Conservation (phyloP, 2,329 filamentous ascomycete genomes). For the Aureobasidium sp. region DNA sequence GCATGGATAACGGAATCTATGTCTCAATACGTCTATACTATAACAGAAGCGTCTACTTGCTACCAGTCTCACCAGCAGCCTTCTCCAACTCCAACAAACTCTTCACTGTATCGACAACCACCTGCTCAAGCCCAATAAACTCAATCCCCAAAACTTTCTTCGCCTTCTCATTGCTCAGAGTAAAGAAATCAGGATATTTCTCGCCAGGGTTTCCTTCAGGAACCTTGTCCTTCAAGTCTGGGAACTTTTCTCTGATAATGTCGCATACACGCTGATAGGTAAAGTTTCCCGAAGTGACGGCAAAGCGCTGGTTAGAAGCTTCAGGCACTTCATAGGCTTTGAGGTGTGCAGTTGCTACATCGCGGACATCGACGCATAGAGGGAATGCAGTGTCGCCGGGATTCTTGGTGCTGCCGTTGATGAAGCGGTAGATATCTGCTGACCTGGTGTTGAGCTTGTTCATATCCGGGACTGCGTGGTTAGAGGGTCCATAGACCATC, state of each 20-base stretch:
- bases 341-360: constrained; percentile 29
- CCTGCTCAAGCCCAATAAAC: constrained; percentile 52
- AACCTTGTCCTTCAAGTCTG: constrained; percentile 32
- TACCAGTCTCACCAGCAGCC: not conserved
- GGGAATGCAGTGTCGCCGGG: not conserved
- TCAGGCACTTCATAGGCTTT: constrained; percentile 25
- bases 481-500: not conserved
- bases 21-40: no score
- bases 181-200: constrained; percentile 34
- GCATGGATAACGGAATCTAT: no score
- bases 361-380: constrained; percentile 27
- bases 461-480: not conserved
- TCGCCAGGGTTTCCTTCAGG: constrained; percentile 24
- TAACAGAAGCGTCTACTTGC: not conserved
- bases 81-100: constrained; percentile 28
- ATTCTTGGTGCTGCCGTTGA: not conserved
- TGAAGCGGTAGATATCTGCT: constrained; percentile 21
- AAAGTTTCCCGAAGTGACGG: constrained; percentile 50
- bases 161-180: constrained; percentile 24
- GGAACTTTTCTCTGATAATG: constrained; percentile 46
- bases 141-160: constrained; percentile 48
- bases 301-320: constrained; percentile 35
- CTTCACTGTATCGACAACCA: constrained; percentile 55
- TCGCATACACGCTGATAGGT: constrained; percentile 49
- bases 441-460: constrained; percentile 15